Evolutionary conservation across 1,139 yeast species (phyloP).

Genomic region (Tardiomyces digboiensis): DNA sequence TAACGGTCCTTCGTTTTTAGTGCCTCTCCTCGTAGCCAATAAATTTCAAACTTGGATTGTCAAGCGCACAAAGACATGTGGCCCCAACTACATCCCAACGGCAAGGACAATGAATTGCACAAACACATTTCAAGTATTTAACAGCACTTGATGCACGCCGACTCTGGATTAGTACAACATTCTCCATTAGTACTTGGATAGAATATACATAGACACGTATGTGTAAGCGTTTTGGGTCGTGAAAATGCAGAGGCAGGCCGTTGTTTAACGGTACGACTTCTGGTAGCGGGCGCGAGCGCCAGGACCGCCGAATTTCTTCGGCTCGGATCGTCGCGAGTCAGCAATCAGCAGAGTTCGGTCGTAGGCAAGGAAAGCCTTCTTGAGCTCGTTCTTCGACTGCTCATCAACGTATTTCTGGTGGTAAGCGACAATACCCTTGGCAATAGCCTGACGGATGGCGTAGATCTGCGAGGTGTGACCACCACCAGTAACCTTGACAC

Average conservation of each 20-base stretch:
- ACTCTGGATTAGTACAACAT: not conserved
- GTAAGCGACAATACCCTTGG: constrained; percentile 99
- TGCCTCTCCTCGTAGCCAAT: too few relatives aligned
- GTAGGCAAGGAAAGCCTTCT: constrained; percentile 95
- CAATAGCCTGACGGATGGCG: constrained; percentile 99
- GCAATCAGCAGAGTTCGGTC: constrained; percentile 99
- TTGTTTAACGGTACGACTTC: constrained; percentile 96
- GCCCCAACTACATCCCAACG: too few relatives aligned
- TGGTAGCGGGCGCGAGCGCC: constrained; percentile 99
- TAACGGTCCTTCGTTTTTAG: too few relatives aligned
- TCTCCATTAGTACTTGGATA: not conserved
- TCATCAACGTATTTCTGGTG: constrained; percentile 99
- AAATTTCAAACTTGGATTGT: too few relatives aligned
- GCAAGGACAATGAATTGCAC: too few relatives aligned
- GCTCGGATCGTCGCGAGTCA: constrained; percentile 99
- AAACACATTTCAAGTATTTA: not conserved
- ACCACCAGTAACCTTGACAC: constrained; percentile 99
- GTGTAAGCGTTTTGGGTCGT: constrained; percentile 1
- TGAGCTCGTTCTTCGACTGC: constrained; percentile 98
- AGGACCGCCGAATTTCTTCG: constrained; percentile 99
- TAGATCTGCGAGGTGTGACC: constrained; percentile 99
- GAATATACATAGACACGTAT: not conserved
- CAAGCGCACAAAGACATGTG: too few relatives aligned
- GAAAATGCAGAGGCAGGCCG: not conserved
- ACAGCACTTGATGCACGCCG: not conserved